These are phyloP conservation scores for Stephania japonica DNA, from an alignment of 164 flowering plant genomes.

Conservation along the genomic window DNA sequence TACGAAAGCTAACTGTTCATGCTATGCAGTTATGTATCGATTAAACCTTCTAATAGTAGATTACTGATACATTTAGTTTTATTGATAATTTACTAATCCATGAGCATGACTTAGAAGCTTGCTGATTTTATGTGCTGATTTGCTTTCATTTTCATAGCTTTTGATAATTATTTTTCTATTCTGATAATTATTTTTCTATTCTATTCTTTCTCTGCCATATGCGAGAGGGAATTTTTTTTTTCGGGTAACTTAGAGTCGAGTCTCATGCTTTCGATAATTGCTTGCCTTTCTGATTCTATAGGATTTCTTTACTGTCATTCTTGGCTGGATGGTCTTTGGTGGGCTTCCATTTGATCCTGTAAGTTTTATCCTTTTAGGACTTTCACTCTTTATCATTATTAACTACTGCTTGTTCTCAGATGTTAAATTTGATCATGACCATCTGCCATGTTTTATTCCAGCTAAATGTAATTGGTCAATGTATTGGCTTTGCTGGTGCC, in stretches of 20 bases:
- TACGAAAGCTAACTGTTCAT: too few species aligned
- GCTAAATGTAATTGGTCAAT: constrained; percentile 78
- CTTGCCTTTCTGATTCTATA: constrained; percentile 11
- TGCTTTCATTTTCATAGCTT: not conserved
- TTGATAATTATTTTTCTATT: not conserved
- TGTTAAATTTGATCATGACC: not conserved
- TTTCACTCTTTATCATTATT: not conserved
- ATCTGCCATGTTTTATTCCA: constrained; percentile 25
- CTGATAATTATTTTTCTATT: not conserved
- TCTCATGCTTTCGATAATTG: not conserved
- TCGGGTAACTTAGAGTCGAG: too few species aligned
- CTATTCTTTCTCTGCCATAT: not conserved
- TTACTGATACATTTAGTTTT: too few species aligned
- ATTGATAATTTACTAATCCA: too few species aligned
- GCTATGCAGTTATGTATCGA: too few species aligned
- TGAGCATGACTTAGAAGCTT: not conserved
- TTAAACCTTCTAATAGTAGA: too few species aligned
- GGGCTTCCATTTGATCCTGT: constrained; percentile 93
- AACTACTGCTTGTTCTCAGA: not conserved
- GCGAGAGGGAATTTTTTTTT: not conserved
- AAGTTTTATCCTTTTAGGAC: constrained; percentile 22
- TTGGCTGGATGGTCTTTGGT: constrained; percentile 92
- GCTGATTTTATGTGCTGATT: not conserved
- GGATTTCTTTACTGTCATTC: constrained; percentile 85
- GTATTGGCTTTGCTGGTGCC: constrained; percentile 80